Base-by-base conservation (phyloP, 345 rosid species). In the Citrus sinensis region DNA sequence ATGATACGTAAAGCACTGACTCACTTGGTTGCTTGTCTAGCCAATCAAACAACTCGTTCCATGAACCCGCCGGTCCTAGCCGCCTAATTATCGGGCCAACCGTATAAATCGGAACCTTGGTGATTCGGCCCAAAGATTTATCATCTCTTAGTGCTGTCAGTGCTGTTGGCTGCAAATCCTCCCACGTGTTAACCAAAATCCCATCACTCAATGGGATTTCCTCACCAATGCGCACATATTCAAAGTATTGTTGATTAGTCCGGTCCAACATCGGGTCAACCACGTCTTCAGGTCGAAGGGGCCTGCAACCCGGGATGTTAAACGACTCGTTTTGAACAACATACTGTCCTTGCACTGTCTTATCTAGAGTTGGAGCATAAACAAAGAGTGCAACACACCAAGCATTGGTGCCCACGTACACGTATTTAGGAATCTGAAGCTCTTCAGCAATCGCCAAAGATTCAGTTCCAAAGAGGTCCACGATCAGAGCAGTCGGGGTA, bases 141-240 rank as follows among this genome's bases (percentile, higher is more conserved):
- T 67, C 79, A 54, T 80, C 81, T 54, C 68, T 80, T 35, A 91
- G 49, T 5, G 97, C 89, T 2, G 67, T 61, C 1, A 89, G 85
- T 13, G 87, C 82, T 30, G 49, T n/a, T 0, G 83, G 67, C 77
- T 91, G 79, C 64, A 91, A 71, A 27, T 87, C 92, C 46, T 89
- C 90, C 95, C 92, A 91, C 5, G 86, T 86, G 81, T 87, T 92
- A 19, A 91, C 62, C 82, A 92, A 80, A 76, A 91, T 78, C 19
- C 92, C 97, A 82, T 88, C 88, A 40, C 87, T 78, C 75, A 6
- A 71, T 0, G 85, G 51, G 24, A 85, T 27, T 35, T 54, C 75
- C 55, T 32, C 37, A 8, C 73, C 61, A 5, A 60, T 11, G 9
- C 6, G 46, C 10, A 75, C 2, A 7, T 64, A 65, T 29, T 65